Base-by-base conservation (phyloP, 2,329 filamentous ascomycete species). In the Myriosclerotinia scirpicola region DNA sequence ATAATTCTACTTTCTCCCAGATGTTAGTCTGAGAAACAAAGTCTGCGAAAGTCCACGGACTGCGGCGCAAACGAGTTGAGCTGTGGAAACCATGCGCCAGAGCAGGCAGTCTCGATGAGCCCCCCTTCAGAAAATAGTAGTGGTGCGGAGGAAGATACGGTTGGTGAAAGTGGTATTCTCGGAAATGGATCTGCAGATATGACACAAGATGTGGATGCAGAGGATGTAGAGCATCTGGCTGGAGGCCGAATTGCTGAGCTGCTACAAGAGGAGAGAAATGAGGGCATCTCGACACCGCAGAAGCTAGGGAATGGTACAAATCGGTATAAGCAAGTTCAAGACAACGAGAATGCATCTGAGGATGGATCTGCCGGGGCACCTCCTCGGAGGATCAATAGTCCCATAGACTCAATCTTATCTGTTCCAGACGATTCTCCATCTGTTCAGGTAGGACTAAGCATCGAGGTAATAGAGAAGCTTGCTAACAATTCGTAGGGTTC, bases 361-460 rank as follows among this genome's bases (percentile, higher is more conserved):
- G 80, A 83, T 69, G 82, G 81, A 65, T 85, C 83, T n/a, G 76
- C 80, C n/a, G 83, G 85, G 71, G 82, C 80, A 58, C 72, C 83
- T 36, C 83, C 84, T 48, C 79, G 80, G 68, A 82, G 85, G 72
- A 81, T 83, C 50, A 86, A 84, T 54, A 96, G 91, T 74, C 90
- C 89, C 9, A 83, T 85, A 61, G 87, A 85, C 70, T 93, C 90
- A 17, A 77, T 87, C 38, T 77, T 86, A 67, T 96, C 92, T 6
- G 88, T 87, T 36, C 90, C 91, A 26, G 93, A 96, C 75, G 91
- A 96, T 76, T 89, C 91, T 11, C 91, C 91, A 34, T 97, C 94
- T 22, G 77, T 94, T 64, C 91, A 92, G 81, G 91, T 93, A 81
- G 71, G 48, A 83, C 55, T 59, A 62, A 8, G 22, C 17, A 20